phyloP scores from a whole-genome alignment of 2,329 filamentous ascomycete genomes.

The Diaporthe sp. region DNA sequence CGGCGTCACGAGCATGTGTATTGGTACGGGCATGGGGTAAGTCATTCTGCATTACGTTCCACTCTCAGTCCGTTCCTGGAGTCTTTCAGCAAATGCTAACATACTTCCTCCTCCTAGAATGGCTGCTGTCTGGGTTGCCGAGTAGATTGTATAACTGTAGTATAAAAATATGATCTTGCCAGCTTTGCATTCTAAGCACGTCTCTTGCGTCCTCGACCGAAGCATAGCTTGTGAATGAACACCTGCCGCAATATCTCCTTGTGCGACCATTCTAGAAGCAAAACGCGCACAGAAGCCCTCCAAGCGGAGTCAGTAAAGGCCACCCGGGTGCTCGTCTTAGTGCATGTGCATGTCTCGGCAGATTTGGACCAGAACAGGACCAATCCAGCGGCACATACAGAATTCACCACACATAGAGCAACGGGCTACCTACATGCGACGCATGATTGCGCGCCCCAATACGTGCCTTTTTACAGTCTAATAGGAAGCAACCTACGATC shows the following conservation, averaged over 20 bases:
- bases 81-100: not conserved
- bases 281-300: not conserved
- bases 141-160: slow-evolving; percentile 66
- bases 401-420: not conserved
- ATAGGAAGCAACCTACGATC: not conserved
- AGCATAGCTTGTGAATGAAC: not conserved
- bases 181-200: not conserved
- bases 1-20: slow-evolving; percentile 95
- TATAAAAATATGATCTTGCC: slow-evolving; percentile 9
- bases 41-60: not conserved
- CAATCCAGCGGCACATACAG: not conserved
- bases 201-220: too few relatives aligned
- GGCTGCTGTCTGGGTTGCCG: slow-evolving; percentile 95
- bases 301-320: not conserved
- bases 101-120: slow-evolving; percentile 60
- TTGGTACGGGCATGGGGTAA: slow-evolving; percentile 92
- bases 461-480: not conserved
- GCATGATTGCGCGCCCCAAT: not conserved
- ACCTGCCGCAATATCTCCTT: too few relatives aligned
- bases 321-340: not conserved
- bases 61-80: not conserved
- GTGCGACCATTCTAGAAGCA: not conserved
- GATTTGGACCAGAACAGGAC: not conserved
- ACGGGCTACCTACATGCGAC: not conserved
- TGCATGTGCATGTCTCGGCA: not conserved